These are phyloP conservation scores for Wallacemonas collosoma DNA, from an alignment of 208 protist species.

Conservation along the genomic window DNA sequence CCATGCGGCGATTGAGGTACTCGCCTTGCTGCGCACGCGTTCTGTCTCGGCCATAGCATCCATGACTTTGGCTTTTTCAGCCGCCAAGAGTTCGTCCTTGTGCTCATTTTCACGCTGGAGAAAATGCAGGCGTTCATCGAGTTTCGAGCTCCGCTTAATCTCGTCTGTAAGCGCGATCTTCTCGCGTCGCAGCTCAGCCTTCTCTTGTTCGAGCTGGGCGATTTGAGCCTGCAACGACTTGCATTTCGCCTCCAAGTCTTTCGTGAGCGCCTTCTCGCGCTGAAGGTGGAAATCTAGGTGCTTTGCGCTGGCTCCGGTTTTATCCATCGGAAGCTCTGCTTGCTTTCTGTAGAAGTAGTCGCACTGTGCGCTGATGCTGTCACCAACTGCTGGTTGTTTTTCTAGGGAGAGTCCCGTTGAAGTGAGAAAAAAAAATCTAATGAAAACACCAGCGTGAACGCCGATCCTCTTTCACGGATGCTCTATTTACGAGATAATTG, in stretches of 20 bases:
- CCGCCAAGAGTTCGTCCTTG: constrained; percentile 51
- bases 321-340: constrained; percentile 25
- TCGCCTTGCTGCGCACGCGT: constrained; percentile 65
- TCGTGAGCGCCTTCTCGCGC: constrained; percentile 61
- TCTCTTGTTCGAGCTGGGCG: constrained; percentile 79
- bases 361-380: no score
- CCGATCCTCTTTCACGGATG: no score
- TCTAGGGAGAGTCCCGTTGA: no score
- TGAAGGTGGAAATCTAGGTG: constrained; percentile 83
- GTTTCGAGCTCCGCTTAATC: constrained; percentile 53
- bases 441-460: no score
- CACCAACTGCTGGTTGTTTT: no score
- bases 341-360: neutral
- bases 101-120: constrained; percentile 67
- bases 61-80: constrained; percentile 35
- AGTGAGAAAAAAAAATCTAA: no score
- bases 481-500: no score
- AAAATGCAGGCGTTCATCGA: constrained; percentile 67
- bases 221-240: constrained; percentile 70
- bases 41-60: constrained; percentile 59
- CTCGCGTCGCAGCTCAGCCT: constrained; percentile 78
- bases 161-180: constrained; percentile 66
- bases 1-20: constrained; percentile 74
- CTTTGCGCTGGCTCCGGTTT: constrained; percentile 54
- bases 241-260: constrained; percentile 70